These are phyloP conservation scores for Amborella trichopoda DNA, from an alignment of 164 flowering plant species.

Conservation along the genomic window DNA sequence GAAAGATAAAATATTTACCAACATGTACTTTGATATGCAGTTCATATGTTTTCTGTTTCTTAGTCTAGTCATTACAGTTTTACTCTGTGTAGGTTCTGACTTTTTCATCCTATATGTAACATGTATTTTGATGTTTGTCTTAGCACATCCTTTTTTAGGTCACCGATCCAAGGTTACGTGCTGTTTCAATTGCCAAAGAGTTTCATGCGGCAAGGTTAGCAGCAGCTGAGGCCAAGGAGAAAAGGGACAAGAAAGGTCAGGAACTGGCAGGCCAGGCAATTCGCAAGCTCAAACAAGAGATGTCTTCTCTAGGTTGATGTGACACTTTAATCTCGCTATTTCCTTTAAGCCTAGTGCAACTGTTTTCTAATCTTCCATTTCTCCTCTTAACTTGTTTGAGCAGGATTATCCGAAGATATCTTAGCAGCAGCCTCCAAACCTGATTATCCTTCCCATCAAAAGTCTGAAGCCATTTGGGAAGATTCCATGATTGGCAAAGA, in stretches of 20 bases:
- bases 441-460: slow-evolving; percentile 16
- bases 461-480: slow-evolving; percentile 8
- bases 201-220: slow-evolving; percentile 56
- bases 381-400: slow-evolving; percentile 4
- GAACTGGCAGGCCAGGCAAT: slow-evolving; percentile 60
- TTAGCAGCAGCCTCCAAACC: slow-evolving; percentile 26
- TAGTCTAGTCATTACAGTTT: no score
- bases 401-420: slow-evolving; percentile 65
- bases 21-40: no score
- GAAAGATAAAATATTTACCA: no score
- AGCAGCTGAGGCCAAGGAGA: slow-evolving; percentile 66
- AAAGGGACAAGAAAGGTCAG: slow-evolving; percentile 59
- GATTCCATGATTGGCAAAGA: slow-evolving; percentile 12
- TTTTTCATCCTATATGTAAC: no score
- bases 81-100: no score
- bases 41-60: no score
- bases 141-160: no score
- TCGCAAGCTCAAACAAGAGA: slow-evolving; percentile 79
- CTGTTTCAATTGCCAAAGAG: slow-evolving; percentile 57
- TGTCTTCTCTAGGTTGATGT: slow-evolving; percentile 75
- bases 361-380: neutral
- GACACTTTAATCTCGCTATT: neutral
- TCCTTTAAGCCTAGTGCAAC: neutral
- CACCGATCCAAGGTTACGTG: slow-evolving; percentile 30
- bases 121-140: no score